A percentile compares a stretch with the other conserved stretches of the same genome.
phyloP scores from a whole-genome alignment of 2,329 filamentous ascomycete species.

The Xylaria sp. region DNA sequence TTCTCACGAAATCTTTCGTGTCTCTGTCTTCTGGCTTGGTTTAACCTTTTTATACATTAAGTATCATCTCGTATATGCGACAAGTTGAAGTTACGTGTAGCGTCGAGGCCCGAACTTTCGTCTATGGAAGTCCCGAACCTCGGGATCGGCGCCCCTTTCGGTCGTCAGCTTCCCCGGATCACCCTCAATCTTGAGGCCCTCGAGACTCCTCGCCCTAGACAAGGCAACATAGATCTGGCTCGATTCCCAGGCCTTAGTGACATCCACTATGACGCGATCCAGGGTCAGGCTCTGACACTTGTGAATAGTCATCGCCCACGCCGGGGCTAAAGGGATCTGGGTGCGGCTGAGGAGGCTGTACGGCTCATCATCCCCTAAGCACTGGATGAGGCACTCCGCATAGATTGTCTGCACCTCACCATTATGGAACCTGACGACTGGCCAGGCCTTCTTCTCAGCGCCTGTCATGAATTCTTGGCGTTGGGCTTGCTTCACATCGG shows the following conservation, averaged over 20 bases:
- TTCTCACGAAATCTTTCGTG: no score
- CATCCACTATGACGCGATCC: constrained; percentile 54
- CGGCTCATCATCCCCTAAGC: constrained; percentile 45
- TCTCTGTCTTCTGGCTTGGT: no score
- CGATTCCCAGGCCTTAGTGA: constrained; percentile 51
- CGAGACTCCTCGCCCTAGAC: constrained; percentile 51
- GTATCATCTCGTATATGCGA: background rate
- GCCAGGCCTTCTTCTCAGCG: constrained; percentile 40
- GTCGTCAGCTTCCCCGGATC: constrained; percentile 17
- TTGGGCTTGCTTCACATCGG: background rate
- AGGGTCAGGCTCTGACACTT: constrained; percentile 63
- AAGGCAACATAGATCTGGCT: constrained; percentile 64
- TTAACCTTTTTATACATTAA: no score
- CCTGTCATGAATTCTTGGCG: background rate
- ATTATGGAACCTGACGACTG: constrained; percentile 53
- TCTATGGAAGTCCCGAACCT: constrained; percentile 32
- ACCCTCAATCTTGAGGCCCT: constrained; percentile 45
- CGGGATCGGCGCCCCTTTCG: constrained; percentile 24
- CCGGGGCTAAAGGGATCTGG: constrained; percentile 58
- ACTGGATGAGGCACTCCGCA: constrained; percentile 49
- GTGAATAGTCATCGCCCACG: constrained; percentile 63
- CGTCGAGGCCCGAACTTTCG: constrained; percentile 28
- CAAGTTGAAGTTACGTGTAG: background rate
- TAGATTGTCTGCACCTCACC: constrained; percentile 45
- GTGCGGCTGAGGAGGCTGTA: constrained; percentile 53